Percentiles rank a stretch among this genome's conserved stretches.
Conservation (phyloP, 1,284 basidiomycete genomes). For the Prillingera fragicola region DNA sequence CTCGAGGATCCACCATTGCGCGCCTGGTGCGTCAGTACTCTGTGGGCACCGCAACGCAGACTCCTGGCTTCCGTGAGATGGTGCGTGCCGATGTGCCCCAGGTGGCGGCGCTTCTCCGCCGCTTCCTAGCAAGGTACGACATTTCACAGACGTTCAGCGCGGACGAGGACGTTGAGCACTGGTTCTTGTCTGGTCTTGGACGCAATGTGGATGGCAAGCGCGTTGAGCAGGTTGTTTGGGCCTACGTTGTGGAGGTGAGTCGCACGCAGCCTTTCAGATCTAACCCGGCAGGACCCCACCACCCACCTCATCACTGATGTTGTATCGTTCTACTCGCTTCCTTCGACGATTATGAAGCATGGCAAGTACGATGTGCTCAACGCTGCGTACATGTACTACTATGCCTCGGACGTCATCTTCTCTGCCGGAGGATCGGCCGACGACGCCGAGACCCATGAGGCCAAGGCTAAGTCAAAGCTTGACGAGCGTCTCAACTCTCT, state of each 20-base stretch:
- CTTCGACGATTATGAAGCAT: slow-evolving; percentile 60
- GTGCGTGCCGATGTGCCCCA: slow-evolving; percentile 67
- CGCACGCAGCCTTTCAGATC: not conserved
- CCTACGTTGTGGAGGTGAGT: slow-evolving; percentile 88
- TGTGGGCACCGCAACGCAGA: slow-evolving; percentile 52
- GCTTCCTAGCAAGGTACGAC: slow-evolving; percentile 81
- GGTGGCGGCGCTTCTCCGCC: slow-evolving; percentile 67
- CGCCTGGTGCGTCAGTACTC: slow-evolving; percentile 73
- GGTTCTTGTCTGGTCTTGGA: slow-evolving; percentile 80
- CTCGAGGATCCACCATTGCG: slow-evolving; percentile 75
- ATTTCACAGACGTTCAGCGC: slow-evolving; percentile 68
- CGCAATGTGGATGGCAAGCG: slow-evolving; percentile 56
- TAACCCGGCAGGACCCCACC: slow-evolving; percentile 60
- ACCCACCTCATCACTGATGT: slow-evolving; percentile 86
- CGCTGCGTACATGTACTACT: slow-evolving; percentile 56
- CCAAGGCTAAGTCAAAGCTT: slow-evolving; percentile 59
- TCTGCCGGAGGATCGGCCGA: slow-evolving; percentile 27
- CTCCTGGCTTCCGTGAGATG: slow-evolving; percentile 81
- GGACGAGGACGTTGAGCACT: slow-evolving; percentile 77
- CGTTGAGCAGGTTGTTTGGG: slow-evolving; percentile 84
- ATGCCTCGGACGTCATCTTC: slow-evolving; percentile 48
- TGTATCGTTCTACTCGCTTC: slow-evolving; percentile 94
- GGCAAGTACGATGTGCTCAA: slow-evolving; percentile 48
- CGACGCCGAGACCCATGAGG: slow-evolving; percentile 41
- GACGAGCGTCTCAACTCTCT: slow-evolving; percentile 68